Base-by-base conservation (phyloP, 345 rosid species). In the Durio zibethinus region DNA sequence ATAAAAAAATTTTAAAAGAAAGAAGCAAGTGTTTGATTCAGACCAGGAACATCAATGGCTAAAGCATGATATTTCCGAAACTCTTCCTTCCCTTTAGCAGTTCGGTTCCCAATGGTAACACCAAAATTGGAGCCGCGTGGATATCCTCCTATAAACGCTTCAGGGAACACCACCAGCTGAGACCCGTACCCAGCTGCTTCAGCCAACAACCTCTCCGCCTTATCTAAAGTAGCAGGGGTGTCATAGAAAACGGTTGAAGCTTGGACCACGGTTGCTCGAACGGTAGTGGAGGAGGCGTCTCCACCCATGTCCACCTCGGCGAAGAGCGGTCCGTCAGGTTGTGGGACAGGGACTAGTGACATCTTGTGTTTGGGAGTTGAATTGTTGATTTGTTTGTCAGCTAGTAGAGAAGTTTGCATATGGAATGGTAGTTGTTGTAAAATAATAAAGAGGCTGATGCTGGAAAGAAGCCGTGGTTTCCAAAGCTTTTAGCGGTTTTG, bases 241-340 rank as follows among this genome's bases (percentile, higher is more conserved):
- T 92, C 98, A 82, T 93, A 92, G 89, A 91, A 91, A 81, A 93
- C 76, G 57, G 98, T 93, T 82, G 97, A 89, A 56, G 99, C 97
- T 80, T 93, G 98, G 80, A 95, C 94, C 59, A 95, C 97, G 53
- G 99, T 93, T 59, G 94, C 96, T n/a, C 99, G 90, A 31, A 93
- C 89, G 76, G 80, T 80, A 11, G 85, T 63, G 47, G 93, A 42
- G n/a, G 89, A 86, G 29, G 93, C 72, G 77, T 86, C 91, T 72
- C 84, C 72, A 73, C 87, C 89, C 98, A 94, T 90, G 77, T 89
- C 92, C 36, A 94, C 91, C 84, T 94, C 97, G 4, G 97, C 85
- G 83, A 92, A 68, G 70, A 92, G 79, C 14, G 91, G 90, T 25
- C 79, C 82, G 47, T 50, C 82, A 76, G 67, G 77, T 53, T 52